These are phyloP conservation scores for Cucumis sativus DNA, from an alignment of 306 rosid genomes.

Conservation along the genomic window Cucumber_9930_V3 NC_026657.2:39688501-39689000, in stretches of 20 bases:
- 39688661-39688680: background rate
- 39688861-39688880: background rate
- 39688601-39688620: background rate
- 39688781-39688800: slow-evolving; percentile 1
- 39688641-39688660: background rate
- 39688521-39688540: slow-evolving; percentile 47
- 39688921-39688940: background rate
- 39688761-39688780: background rate
- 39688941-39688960: background rate
- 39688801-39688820: background rate
- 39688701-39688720: background rate
- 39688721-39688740: background rate
- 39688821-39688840: background rate
- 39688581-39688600: slow-evolving; percentile 12
- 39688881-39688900: background rate
- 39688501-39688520: slow-evolving; percentile 29
- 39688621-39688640: background rate
- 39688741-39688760: background rate
- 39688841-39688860: background rate
- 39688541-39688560: background rate
- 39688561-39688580: slow-evolving; percentile 15
- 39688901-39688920: background rate
- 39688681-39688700: background rate
- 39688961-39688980: background rate
- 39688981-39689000: slow-evolving; percentile 1